Conservation (phyloP, 176 grass and related monocot genomes). For the Zea luxurians region DNA sequence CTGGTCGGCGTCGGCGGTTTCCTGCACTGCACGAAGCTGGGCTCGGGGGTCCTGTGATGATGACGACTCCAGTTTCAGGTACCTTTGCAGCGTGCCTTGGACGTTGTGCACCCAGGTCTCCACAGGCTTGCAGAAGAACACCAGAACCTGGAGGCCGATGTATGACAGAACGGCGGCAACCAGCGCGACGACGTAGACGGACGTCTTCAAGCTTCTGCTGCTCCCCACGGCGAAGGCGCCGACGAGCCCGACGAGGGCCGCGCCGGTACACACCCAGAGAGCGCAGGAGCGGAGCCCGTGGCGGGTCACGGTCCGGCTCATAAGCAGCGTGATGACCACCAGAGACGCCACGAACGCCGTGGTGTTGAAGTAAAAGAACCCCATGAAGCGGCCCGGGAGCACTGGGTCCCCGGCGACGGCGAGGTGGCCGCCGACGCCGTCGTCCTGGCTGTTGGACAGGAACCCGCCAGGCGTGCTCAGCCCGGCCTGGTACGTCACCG, state of each 20-base stretch:
- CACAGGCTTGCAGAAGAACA: constrained; percentile 33
- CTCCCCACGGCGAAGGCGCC: constrained; percentile 50
- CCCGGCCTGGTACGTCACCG: constrained; percentile 36
- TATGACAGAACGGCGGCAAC: constrained; percentile 34
- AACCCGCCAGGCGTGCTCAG: constrained; percentile 6
- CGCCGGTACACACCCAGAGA: not conserved
- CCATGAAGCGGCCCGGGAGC: constrained; percentile 10
- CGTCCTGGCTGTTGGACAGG: not conserved
- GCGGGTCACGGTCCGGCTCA: constrained; percentile 43
- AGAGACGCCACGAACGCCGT: constrained; percentile 54
- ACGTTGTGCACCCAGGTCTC: not conserved
- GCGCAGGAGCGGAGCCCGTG: constrained; percentile 15
- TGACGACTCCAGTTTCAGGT: not conserved
- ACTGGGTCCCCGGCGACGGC: constrained; percentile 40
- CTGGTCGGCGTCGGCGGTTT: not conserved
- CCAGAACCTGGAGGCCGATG: constrained; percentile 29
- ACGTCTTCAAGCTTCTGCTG: constrained; percentile 28
- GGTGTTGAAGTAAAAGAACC: constrained; percentile 58
- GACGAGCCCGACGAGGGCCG: constrained; percentile 50
- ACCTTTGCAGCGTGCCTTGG: not conserved
- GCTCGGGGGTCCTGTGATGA: too few species aligned
- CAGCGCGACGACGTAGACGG: constrained; percentile 41
- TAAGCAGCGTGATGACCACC: constrained; percentile 55
- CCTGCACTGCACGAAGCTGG: too few species aligned
- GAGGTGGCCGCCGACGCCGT: not conserved